Percentiles rank a stretch among this genome's conserved stretches.
Evolutionary conservation across 148 eudicot species (phyloP).

Genomic region (Rheum nobile): DNA sequence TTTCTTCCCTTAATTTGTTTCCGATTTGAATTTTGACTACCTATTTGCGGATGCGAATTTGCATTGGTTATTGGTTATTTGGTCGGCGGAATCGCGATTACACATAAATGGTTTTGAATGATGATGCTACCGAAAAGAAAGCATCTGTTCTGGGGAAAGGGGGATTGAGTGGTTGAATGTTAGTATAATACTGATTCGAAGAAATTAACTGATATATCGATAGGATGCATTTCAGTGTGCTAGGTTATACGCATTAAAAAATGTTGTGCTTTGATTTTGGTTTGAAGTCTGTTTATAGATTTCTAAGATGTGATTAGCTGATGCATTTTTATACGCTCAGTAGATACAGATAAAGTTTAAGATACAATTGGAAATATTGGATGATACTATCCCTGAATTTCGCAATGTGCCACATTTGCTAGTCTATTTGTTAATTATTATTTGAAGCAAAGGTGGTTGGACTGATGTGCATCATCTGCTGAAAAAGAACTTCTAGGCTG

Average conservation of each 20-base stretch:
- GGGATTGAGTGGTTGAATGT: not conserved
- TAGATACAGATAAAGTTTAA: not conserved
- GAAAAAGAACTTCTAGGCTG: not conserved
- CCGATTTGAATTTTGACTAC: not conserved
- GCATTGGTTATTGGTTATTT: not conserved
- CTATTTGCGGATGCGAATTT: not conserved
- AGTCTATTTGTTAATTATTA: not conserved
- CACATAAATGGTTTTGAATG: not conserved
- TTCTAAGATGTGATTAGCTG: not conserved
- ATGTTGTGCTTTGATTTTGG: not conserved
- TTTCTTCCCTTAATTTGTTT: not conserved
- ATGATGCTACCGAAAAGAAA: not conserved
- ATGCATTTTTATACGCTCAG: not conserved
- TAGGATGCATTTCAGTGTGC: not conserved
- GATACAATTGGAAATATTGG: not conserved
- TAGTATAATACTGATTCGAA: not conserved
- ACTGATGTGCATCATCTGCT: not conserved
- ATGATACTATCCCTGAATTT: not conserved
- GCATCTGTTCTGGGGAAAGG: not conserved
- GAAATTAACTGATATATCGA: not conserved
- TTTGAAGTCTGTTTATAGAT: not conserved
- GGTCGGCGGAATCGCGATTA: not conserved
- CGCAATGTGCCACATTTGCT: not conserved
- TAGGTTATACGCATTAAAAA: not conserved
- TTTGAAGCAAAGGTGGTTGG: not conserved